Percentiles rank a stretch among this genome's conserved stretches.
These are phyloP conservation scores for Sarcocystis neurona DNA, from an alignment of 169 alveolate genomes.

Conservation along the genomic window DNA sequence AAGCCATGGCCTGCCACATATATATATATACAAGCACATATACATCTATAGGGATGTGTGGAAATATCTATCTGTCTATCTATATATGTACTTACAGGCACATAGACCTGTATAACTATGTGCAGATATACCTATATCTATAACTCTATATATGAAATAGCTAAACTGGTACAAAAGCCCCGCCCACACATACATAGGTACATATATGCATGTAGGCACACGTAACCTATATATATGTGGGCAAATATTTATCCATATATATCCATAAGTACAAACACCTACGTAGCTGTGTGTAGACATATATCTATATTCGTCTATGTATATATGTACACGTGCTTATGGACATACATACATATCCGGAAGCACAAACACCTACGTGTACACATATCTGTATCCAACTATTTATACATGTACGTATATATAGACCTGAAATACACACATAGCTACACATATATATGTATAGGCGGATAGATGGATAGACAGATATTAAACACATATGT, in stretches of 20 bases:
- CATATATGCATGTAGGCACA: not conserved
- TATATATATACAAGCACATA: no score
- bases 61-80: not conserved
- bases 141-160: no score
- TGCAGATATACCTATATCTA: not conserved
- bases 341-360: not conserved
- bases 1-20: no score
- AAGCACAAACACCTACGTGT: not conserved
- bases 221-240: not conserved
- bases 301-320: not conserved
- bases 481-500: no score
- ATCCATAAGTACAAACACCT: not conserved
- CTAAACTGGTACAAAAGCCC: slow-evolving; percentile 66
- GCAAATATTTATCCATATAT: not conserved
- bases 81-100: not conserved
- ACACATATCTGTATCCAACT: not conserved
- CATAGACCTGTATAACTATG: not conserved
- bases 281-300: not conserved
- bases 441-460: not conserved
- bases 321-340: not conserved
- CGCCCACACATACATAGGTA: not conserved
- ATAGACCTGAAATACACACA: not conserved
- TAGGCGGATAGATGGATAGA: no score
- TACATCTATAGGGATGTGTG: not conserved
- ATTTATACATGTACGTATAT: not conserved